Conservation (phyloP, 78 protist genomes). For the Cavenderia fasciculata region DNA sequence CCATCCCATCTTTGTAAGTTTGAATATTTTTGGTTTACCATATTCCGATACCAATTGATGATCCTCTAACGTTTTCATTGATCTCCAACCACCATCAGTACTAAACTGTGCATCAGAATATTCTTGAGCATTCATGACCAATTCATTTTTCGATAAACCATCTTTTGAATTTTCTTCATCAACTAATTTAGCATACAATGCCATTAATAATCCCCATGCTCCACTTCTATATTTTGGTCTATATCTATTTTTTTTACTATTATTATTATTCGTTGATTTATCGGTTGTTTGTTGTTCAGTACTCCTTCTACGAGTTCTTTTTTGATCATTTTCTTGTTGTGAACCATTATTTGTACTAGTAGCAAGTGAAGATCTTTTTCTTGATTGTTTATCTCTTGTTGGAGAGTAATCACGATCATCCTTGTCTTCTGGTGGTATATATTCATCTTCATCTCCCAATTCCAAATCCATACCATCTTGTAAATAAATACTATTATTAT, state of each 20-base stretch:
- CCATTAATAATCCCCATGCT: conserved; percentile 28
- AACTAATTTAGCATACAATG: not conserved
- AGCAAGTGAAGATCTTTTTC: not conserved
- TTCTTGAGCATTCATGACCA: no score
- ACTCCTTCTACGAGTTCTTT: no score
- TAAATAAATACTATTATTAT: no score
- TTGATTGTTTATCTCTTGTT: not conserved
- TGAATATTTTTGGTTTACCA: not conserved
- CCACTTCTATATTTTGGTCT: conserved; percentile 18
- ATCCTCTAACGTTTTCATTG: conserved; percentile 1
- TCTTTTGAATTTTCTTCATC: conserved; percentile 1
- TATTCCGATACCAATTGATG: not conserved
- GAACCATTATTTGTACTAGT: not conserved
- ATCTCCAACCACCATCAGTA: not conserved
- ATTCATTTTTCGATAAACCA: no score
- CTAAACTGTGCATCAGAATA: not conserved
- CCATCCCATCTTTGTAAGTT: conserved; percentile 5
- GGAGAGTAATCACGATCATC: no score
- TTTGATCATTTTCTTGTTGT: not conserved
- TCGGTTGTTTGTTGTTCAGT: no score
- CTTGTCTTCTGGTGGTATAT: no score
- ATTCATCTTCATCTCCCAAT: no score
- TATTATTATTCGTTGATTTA: no score
- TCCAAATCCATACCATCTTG: no score
- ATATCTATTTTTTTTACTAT: not conserved